phyloP scores from a whole-genome alignment of 148 eudicot species.

The Pharnaceum exiguum region DNA sequence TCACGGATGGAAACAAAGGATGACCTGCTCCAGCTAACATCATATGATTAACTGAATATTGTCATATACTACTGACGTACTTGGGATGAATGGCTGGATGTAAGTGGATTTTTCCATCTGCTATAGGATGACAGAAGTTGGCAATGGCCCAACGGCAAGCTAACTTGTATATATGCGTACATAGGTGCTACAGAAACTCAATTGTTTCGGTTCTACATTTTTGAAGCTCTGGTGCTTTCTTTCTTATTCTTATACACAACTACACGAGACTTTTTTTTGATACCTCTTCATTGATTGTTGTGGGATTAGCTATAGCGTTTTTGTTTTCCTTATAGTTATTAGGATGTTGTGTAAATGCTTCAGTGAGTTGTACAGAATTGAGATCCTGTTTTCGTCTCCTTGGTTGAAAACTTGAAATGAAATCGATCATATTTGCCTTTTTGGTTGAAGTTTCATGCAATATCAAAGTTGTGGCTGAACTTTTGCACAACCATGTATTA shows the following conservation, averaged over 20 bases:
- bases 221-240: not conserved
- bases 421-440: too few relatives aligned
- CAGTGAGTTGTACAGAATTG: constrained; percentile 18
- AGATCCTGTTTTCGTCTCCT: constrained; percentile 10
- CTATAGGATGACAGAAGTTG: not conserved
- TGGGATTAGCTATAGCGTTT: too few relatives aligned
- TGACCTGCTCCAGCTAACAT: too few relatives aligned
- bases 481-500: too few relatives aligned
- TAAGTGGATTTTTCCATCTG: not conserved
- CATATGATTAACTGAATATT: too few relatives aligned
- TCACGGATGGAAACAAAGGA: too few relatives aligned
- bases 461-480: too few relatives aligned
- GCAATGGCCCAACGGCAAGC: too few relatives aligned
- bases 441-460: too few relatives aligned
- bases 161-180: not conserved
- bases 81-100: too few relatives aligned
- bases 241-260: not conserved
- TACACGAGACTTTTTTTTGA: not conserved
- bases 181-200: not conserved
- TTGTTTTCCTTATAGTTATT: not conserved
- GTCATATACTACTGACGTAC: too few relatives aligned
- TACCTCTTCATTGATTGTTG: not conserved
- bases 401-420: constrained; percentile 12
- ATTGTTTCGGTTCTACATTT: not conserved
- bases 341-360: constrained; percentile 9